A percentile compares a stretch with the other conserved stretches of the same genome.
Evolutionary conservation across 2,329 filamentous ascomycete species (phyloP).

Genomic region (Aspergillus unguis): DNA sequence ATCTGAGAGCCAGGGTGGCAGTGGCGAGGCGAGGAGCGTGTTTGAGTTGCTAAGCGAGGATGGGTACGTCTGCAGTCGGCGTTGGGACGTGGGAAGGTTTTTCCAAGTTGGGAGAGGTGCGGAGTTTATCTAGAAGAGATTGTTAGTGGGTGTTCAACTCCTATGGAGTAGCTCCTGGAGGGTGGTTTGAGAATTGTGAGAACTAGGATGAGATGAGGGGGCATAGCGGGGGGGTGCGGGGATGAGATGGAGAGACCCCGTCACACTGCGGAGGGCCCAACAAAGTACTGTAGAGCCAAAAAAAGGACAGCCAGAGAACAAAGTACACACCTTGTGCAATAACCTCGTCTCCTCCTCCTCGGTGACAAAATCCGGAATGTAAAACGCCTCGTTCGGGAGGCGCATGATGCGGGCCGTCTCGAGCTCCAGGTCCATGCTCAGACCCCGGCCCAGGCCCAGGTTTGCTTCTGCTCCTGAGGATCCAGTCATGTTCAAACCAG

Average conservation of each 20-base stretch:
- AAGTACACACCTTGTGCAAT: slow-evolving; percentile 61
- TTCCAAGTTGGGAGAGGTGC: slow-evolving; percentile 80
- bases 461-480: too few relatives aligned
- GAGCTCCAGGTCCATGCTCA: slow-evolving; percentile 15
- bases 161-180: too few relatives aligned
- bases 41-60: slow-evolving; percentile 73
- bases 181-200: background rate
- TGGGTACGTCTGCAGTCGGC: slow-evolving; percentile 86
- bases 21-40: slow-evolving; percentile 65
- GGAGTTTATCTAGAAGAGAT: slow-evolving; percentile 40
- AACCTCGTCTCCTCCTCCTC: slow-evolving; percentile 68
- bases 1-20: slow-evolving; percentile 71
- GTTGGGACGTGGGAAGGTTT: slow-evolving; percentile 65
- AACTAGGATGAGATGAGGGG: background rate
- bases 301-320: background rate
- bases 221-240: background rate
- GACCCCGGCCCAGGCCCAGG: too few relatives aligned
- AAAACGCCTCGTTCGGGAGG: slow-evolving; percentile 60
- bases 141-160: background rate
- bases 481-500: too few relatives aligned
- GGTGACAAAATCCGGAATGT: slow-evolving; percentile 81
- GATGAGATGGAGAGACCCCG: background rate
- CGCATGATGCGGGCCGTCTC: slow-evolving; percentile 30
- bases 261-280: too few relatives aligned
- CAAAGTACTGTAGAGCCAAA: background rate